phyloP scores from a whole-genome alignment of 1,284 basidiomycete genomes.

The Neonothopanus nambi region DNA sequence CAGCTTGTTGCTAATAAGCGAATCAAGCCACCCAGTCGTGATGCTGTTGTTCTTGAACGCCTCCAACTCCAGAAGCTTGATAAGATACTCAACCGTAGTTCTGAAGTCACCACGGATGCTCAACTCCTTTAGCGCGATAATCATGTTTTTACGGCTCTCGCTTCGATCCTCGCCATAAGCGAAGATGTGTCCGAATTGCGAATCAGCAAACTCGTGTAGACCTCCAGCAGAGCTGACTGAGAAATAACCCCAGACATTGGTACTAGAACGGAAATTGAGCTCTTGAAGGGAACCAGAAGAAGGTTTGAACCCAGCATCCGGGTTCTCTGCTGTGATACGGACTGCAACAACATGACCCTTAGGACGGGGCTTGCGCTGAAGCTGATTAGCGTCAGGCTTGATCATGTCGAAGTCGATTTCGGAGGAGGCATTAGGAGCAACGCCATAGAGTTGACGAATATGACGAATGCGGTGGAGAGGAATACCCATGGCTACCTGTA shows the following conservation, averaged over 20 bases:
- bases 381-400: slow-evolving; percentile 82
- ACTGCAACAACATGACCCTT: slow-evolving; percentile 99
- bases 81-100: slow-evolving; percentile 98
- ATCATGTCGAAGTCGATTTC: slow-evolving; percentile 97
- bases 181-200: slow-evolving; percentile 99
- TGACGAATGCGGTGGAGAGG: slow-evolving; percentile 95
- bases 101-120: slow-evolving; percentile 99
- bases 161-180: slow-evolving; percentile 96
- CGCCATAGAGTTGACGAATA: slow-evolving; percentile 95
- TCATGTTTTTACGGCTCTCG: slow-evolving; percentile 99
- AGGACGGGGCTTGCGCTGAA: slow-evolving; percentile 93
- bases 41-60: slow-evolving; percentile 97
- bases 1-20: slow-evolving; percentile 93
- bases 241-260: slow-evolving; percentile 99
- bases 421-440: slow-evolving; percentile 82
- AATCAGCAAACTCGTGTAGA: slow-evolving; percentile 98
- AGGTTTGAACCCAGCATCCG: slow-evolving; percentile 99
- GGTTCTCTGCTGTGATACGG: slow-evolving; percentile 99
- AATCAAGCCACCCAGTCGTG: slow-evolving; percentile 99
- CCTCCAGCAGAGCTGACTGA: slow-evolving; percentile 95
- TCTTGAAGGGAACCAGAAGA: slow-evolving; percentile 96
- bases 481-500: slow-evolving; percentile 98
- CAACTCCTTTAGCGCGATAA: slow-evolving; percentile 97
- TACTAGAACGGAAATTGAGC: slow-evolving; percentile 99
- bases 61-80: slow-evolving; percentile 95